Evolutionary conservation across 2,329 filamentous ascomycete genomes (phyloP).

Genomic region (Lachnellula hyalina): DNA sequence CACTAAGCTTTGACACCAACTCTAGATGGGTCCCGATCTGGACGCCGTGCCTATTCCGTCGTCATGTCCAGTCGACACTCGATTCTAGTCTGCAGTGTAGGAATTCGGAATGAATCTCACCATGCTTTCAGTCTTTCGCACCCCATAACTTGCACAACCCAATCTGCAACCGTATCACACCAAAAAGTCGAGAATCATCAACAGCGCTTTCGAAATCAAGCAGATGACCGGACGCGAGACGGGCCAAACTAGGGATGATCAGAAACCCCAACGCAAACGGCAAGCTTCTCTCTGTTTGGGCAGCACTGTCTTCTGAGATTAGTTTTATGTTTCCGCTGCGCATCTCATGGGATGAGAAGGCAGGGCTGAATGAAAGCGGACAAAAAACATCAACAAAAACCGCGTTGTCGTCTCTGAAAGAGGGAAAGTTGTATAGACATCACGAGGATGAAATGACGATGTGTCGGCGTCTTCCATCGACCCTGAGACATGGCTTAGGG

Average conservation of each 20-base stretch:
- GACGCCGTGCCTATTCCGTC: slow-evolving; percentile 19
- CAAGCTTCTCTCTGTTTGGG: slow-evolving; percentile 66
- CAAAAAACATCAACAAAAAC: slow-evolving; percentile 97
- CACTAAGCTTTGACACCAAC: slow-evolving; percentile 91
- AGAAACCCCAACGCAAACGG: slow-evolving; percentile 25
- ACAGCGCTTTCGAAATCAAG: slow-evolving; percentile 13
- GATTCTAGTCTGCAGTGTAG: slow-evolving; percentile 19
- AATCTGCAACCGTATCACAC: slow-evolving; percentile 13
- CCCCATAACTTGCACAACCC: slow-evolving; percentile 6
- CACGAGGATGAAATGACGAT: slow-evolving; percentile 21
- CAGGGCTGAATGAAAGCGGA: slow-evolving; percentile 72
- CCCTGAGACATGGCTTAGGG: slow-evolving; percentile 32
- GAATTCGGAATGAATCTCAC: slow-evolving; percentile 15
- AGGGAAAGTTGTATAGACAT: slow-evolving; percentile 23
- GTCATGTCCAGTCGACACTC: slow-evolving; percentile 2
- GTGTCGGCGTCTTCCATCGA: slow-evolving; percentile 32
- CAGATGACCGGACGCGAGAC: slow-evolving; percentile 19
- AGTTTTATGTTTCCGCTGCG: slow-evolving; percentile 89
- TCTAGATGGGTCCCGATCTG: slow-evolving; percentile 73
- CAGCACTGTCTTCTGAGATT: slow-evolving; percentile 83
- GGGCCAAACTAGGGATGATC: slow-evolving; percentile 13
- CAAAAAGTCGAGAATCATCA: slow-evolving; percentile 11
- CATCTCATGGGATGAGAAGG: slow-evolving; percentile 32
- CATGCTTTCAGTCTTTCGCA: slow-evolving; percentile 23
- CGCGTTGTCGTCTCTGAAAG: slow-evolving; percentile 55